Evolutionary conservation across 495 filamentous ascomycete genomes (phyloP), one percentile per base, ranked within the genome.

Genomic region (Schizothecium vesticola): DNA sequence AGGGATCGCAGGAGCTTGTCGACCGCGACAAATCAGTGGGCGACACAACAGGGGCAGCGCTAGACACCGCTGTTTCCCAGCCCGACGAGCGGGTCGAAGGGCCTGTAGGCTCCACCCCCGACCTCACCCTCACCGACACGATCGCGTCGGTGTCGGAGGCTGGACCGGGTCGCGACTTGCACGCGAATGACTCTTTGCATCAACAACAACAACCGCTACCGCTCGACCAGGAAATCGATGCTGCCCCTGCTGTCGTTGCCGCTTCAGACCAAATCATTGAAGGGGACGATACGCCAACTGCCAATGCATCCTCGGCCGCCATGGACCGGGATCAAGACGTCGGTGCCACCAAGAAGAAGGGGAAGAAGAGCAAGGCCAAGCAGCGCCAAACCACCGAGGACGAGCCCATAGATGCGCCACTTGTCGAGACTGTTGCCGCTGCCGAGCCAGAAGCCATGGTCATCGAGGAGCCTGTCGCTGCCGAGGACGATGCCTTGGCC

Each of bases 61-160:
- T 63, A 71, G 75, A 73, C 74, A 75, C 75, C 73, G 73, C 73
- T 77, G 71, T 72, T 74, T 76, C 69, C 29, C 29, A 64, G 68
- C 69, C 70, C 70, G 69, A 77, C 69, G 63, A 70, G 65, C 67
- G 28, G 57, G 59, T 29, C 65, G 66, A 56, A 61, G 51, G 65
- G 59, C 70, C 68, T 62, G 67, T 25, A 21, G 10, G 58, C 67
- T 59, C 73, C 69, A 69, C 73, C 29, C 55, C 56, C 31, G 70
- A 51, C 28, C 58, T 63, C 65, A 56, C 56, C 36, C 59, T 64
- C 63, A 67, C 25, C 22, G 51, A 55, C 31, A 31, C 26, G 56
- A 31, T 29, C 29, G 56, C 36, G 25, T 28, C 61, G 31, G 67
- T 62, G 57, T 23, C 60, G 26, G 63, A 66, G 22, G 59, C 51